Percentiles rank a stretch among this genome's conserved stretches.
phyloP scores from a whole-genome alignment of 257 asterid genomes.

The Salvia rosmarinus region DNA sequence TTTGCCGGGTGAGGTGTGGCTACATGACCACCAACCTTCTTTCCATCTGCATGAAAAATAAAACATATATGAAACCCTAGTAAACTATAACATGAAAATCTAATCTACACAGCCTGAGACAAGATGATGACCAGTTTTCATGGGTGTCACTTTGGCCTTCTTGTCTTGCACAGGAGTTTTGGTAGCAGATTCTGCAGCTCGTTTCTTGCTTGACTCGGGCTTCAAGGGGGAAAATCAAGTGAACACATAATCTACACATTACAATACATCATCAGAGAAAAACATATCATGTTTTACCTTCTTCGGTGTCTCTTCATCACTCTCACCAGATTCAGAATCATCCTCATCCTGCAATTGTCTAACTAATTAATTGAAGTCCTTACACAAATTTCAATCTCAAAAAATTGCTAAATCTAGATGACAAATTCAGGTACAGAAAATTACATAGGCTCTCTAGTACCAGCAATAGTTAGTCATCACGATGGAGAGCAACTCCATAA shows the following conservation, averaged over 20 bases:
- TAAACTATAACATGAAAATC: background rate
- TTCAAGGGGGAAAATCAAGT: conserved; percentile 22
- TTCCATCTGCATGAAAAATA: conserved; percentile 54
- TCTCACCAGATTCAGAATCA: conserved; percentile 53
- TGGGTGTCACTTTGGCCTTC: conserved; percentile 84
- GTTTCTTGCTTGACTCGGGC: conserved; percentile 70
- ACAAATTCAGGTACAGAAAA: background rate
- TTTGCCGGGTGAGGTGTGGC: conserved; percentile 95
- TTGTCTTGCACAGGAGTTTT: conserved; percentile 77
- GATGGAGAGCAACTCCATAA: no score
- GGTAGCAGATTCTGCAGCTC: conserved; percentile 57
- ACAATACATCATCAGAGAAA: background rate
- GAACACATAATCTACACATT: background rate
- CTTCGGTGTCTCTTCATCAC: conserved; percentile 81
- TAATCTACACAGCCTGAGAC: conserved; percentile 15
- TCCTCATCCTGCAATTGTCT: conserved; percentile 51
- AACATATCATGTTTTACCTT: conserved; percentile 51
- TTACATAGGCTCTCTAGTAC: background rate
- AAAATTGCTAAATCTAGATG: background rate
- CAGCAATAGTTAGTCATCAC: background rate
- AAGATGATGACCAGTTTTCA: conserved; percentile 66
- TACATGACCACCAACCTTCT: conserved; percentile 68
- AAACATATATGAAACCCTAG: background rate
- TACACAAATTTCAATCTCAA: background rate
- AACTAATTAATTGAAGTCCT: background rate